Evolutionary conservation across 306 rosid species (phyloP).

Genomic region (Canavalia ensiformis): DNA sequence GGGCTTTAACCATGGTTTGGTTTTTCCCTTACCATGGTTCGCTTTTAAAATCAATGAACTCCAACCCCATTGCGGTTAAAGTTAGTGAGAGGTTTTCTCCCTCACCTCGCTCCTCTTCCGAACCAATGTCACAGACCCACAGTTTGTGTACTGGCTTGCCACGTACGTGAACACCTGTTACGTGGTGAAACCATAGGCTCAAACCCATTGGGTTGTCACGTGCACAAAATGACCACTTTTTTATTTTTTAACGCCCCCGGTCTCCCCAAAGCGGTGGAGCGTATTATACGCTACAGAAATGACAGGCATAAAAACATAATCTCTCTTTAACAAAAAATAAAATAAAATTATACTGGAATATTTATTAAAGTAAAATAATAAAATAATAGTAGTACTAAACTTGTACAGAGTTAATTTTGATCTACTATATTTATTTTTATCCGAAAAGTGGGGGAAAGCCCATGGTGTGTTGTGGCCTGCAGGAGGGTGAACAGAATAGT

Average conservation of each 20-base stretch:
- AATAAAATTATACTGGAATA: neutral
- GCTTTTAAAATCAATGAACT: conserved; percentile 40
- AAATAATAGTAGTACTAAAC: neutral
- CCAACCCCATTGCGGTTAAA: conserved; percentile 53
- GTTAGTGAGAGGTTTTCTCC: conserved; percentile 32
- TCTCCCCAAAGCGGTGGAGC: conserved; percentile 52
- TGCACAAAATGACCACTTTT: neutral
- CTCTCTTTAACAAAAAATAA: neutral
- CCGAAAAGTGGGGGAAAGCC: neutral
- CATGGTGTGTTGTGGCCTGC: neutral
- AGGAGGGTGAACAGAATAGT: conserved; percentile 6
- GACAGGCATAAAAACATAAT: neutral
- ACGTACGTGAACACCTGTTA: conserved; percentile 46
- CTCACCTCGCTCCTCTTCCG: conserved; percentile 11
- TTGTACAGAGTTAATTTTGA: conserved; percentile 25
- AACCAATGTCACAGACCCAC: conserved; percentile 33
- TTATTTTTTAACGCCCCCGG: conserved; percentile 32
- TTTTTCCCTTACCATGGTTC: conserved; percentile 58
- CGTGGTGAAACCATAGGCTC: neutral
- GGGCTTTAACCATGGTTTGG: conserved; percentile 57
- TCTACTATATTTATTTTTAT: neutral
- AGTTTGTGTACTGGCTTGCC: conserved; percentile 34
- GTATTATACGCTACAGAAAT: conserved; percentile 41
- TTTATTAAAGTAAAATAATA: neutral
- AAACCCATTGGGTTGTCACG: conserved; percentile 12